Base-by-base conservation (phyloP, 805 yeast genomes). In the Schwanniomyces vanrijiae region DNA sequence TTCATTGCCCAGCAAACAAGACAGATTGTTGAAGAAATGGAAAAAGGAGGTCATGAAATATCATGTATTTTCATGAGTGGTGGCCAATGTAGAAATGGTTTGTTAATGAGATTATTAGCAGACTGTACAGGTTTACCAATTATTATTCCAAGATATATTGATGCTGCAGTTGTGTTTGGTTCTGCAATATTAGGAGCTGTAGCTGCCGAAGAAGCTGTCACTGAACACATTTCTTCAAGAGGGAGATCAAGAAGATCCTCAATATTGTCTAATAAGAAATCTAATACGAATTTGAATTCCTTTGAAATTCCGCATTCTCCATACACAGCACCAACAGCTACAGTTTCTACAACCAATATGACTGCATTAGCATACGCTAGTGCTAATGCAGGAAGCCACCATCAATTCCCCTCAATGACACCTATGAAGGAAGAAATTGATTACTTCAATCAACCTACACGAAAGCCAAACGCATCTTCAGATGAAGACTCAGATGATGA, bases 1-100 rank as follows among this genome's bases (percentile, higher is more conserved):
- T 94, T 94, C 59, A 91, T 94, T 65, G 97, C 96, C 42, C 96
- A 90, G 64, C 99, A 94, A 72, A 92, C 98, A 0, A 82, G 97
- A 59, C 99, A 94, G 59, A 94, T 94, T 61, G 84, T 92, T 29
- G 94, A 88, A 55, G 83, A 84, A 51, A 86, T 94, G 90, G 84
- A 82, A 55, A 68, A 74, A 46, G 74, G 87, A 2, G 99, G 99
- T 1, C 96, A 92, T 69, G 54, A 73, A 9, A 80, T 94, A 52
- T 73, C 78, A 16, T 78, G 89, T 19, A 83, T 94, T 51, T 94
- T 85, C 69, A 84, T 94, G 84, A 84, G 92, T 51, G 99, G 99
- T 47, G 98, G 99, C 28, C 99, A 94, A 66, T 91, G 97, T 66
- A 82, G 97, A 61, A 94, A 94, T 67, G 87, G 90, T 14, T 72